Evolutionary conservation across 495 filamentous ascomycete genomes (phyloP).

Genomic region (Parathielavia appendiculata): DNA sequence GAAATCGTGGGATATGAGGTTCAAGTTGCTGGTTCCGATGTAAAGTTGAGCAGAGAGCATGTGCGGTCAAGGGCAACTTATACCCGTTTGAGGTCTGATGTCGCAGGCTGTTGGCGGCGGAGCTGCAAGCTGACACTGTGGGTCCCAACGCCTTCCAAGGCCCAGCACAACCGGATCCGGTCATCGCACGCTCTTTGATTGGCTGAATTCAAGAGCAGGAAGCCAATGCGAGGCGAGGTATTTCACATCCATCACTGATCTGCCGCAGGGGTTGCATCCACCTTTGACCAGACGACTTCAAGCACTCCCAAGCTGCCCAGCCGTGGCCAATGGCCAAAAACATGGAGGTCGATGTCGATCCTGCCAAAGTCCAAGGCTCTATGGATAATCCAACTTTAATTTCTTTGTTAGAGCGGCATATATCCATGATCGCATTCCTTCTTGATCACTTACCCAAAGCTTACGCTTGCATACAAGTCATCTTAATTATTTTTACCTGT

Average conservation of each 20-base stretch:
- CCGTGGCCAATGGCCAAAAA: too few relatives aligned
- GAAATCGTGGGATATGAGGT: neutral
- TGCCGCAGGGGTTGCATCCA: neutral
- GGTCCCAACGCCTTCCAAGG: neutral
- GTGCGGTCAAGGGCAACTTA: conserved; percentile 15
- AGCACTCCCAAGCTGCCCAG: too few relatives aligned
- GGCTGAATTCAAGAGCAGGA: neutral
- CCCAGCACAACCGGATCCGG: conserved; percentile 14
- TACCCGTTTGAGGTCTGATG: conserved; percentile 16
- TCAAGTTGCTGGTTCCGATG: conserved; percentile 2
- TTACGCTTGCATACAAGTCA: too few relatives aligned
- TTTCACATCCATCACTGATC: conserved; percentile 27
- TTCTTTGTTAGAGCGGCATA: too few relatives aligned
- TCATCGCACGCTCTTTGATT: conserved; percentile 23
- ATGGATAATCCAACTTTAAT: too few relatives aligned
- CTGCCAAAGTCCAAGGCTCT: too few relatives aligned
- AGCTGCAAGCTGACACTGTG: conserved; percentile 22
- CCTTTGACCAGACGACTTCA: too few relatives aligned
- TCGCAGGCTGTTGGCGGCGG: conserved; percentile 20
- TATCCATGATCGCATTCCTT: too few relatives aligned
- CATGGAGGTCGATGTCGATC: too few relatives aligned
- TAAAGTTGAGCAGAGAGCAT: neutral
- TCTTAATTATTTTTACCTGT: too few relatives aligned
- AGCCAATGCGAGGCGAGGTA: conserved; percentile 24
- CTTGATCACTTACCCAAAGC: too few relatives aligned